Percentiles rank a stretch among this genome's conserved stretches.
Evolutionary conservation across 768 basidiomycete species (phyloP).

Genomic region (Naganishia vaughanmartiniae): DNA sequence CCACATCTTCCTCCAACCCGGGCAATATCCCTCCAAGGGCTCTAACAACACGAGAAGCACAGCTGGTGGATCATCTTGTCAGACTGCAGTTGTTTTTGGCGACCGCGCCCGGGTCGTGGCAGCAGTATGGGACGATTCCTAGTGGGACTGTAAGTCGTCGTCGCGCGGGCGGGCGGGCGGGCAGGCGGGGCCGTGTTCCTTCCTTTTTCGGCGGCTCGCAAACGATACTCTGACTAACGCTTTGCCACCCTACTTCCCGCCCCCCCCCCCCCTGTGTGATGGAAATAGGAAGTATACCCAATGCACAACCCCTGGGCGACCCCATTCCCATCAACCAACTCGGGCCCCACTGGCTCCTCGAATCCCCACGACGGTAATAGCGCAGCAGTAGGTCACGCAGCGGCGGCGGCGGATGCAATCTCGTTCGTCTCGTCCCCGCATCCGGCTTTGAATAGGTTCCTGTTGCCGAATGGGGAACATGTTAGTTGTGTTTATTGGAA

Average conservation of each 20-base stretch:
- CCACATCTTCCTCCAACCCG: slow-evolving; percentile 40
- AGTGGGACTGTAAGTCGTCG: slow-evolving; percentile 18
- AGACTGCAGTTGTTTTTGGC: slow-evolving; percentile 48
- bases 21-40: slow-evolving; percentile 35
- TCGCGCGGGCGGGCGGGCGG: neutral
- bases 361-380: too few species aligned
- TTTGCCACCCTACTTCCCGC: too few species aligned
- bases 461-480: slow-evolving; percentile 76
- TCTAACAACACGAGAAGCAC: slow-evolving; percentile 38
- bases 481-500: slow-evolving; percentile 91
- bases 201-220: too few species aligned
- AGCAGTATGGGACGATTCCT: slow-evolving; percentile 17
- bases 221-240: too few species aligned
- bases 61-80: slow-evolving; percentile 39
- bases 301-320: slow-evolving; percentile 24
- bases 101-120: slow-evolving; percentile 44
- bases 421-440: slow-evolving; percentile 54
- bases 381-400: too few species aligned
- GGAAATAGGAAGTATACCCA: neutral
- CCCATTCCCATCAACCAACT: slow-evolving; percentile 46
- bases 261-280: too few species aligned
- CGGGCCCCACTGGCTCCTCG: too few species aligned
- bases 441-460: slow-evolving; percentile 78
- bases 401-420: slow-evolving; percentile 18
- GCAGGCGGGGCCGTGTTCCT: too few species aligned